Evolutionary conservation across 805 yeast species (phyloP).

Genomic region (Kuraishia cidri): DNA sequence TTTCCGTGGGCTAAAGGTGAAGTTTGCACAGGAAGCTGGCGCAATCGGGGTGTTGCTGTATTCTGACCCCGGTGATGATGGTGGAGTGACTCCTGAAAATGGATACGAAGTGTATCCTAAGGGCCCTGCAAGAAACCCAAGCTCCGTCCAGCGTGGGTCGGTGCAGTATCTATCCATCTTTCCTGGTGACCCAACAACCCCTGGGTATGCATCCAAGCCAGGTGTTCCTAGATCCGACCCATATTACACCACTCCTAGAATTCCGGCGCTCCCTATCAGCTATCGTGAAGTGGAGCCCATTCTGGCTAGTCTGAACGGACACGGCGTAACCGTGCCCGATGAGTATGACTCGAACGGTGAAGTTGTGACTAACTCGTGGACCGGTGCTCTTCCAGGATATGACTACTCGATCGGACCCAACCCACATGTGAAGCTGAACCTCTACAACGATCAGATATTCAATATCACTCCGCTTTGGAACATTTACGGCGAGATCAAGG

Average conservation of each 20-base stretch:
- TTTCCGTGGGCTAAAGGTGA: slow-evolving; percentile 63
- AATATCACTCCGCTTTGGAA: slow-evolving; percentile 27
- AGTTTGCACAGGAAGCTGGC: slow-evolving; percentile 56
- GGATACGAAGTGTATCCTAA: slow-evolving; percentile 59
- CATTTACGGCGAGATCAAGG: slow-evolving; percentile 38
- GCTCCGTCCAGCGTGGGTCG: slow-evolving; percentile 37
- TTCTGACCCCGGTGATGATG: slow-evolving; percentile 30
- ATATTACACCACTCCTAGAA: slow-evolving; percentile 39
- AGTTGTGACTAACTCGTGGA: slow-evolving; percentile 16
- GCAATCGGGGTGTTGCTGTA: slow-evolving; percentile 53
- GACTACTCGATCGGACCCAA: slow-evolving; percentile 51
- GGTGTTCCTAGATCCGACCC: slow-evolving; percentile 41
- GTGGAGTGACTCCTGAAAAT: slow-evolving; percentile 38
- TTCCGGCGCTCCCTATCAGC: slow-evolving; percentile 55
- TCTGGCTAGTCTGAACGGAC: slow-evolving; percentile 41
- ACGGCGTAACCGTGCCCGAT: slow-evolving; percentile 42
- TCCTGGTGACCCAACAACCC: slow-evolving; percentile 67
- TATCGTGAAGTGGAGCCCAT: slow-evolving; percentile 48
- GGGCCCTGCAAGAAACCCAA: slow-evolving; percentile 65
- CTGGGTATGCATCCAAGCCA: slow-evolving; percentile 49
- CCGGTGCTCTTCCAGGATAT: slow-evolving; percentile 23
- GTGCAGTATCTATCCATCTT: slow-evolving; percentile 45
- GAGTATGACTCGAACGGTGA: slow-evolving; percentile 19
- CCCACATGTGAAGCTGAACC: slow-evolving; percentile 18
- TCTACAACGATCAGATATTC: slow-evolving; percentile 25